Evolutionary conservation across 345 rosid species (phyloP).

Genomic region (Laguncularia racemosa): DNA sequence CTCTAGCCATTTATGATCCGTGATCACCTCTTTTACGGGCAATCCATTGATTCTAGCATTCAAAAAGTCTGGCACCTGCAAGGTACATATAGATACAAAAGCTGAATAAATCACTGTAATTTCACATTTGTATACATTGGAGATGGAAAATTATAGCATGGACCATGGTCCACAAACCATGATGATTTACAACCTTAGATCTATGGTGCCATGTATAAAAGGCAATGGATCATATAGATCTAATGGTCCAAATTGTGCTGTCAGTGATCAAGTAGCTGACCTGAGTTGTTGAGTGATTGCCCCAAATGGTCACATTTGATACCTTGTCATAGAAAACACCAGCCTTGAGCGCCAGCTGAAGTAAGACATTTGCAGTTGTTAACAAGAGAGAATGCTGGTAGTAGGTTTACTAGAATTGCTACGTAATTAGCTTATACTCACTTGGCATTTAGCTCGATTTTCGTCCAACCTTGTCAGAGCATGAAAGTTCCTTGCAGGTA

Average conservation of each 20-base stretch:
- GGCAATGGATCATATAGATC: slow-evolving; percentile 1
- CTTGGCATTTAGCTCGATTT: slow-evolving; percentile 99
- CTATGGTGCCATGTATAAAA: too few relatives aligned
- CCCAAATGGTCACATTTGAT: slow-evolving; percentile 96
- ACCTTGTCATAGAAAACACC: slow-evolving; percentile 95
- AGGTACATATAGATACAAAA: neutral
- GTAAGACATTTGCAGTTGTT: neutral
- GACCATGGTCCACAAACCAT: too few relatives aligned
- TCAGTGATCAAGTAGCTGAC: slow-evolving; percentile 22
- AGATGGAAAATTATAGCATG: too few relatives aligned
- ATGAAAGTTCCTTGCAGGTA: slow-evolving; percentile 95
- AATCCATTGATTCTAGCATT: slow-evolving; percentile 76
- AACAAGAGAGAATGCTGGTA: neutral
- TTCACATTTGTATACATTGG: neutral
- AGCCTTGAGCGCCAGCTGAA: slow-evolving; percentile 89
- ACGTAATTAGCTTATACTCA: slow-evolving; percentile 10
- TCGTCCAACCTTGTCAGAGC: slow-evolving; percentile 93
- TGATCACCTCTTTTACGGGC: slow-evolving; percentile 89
- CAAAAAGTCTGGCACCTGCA: slow-evolving; percentile 92
- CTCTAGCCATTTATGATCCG: slow-evolving; percentile 90
- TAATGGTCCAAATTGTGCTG: neutral
- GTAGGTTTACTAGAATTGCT: neutral
- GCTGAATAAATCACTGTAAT: neutral
- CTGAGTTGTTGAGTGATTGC: slow-evolving; percentile 99
- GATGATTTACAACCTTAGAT: too few relatives aligned